Conservation (phyloP, 768 basidiomycete species). For the Dendrothele bispora region DNA sequence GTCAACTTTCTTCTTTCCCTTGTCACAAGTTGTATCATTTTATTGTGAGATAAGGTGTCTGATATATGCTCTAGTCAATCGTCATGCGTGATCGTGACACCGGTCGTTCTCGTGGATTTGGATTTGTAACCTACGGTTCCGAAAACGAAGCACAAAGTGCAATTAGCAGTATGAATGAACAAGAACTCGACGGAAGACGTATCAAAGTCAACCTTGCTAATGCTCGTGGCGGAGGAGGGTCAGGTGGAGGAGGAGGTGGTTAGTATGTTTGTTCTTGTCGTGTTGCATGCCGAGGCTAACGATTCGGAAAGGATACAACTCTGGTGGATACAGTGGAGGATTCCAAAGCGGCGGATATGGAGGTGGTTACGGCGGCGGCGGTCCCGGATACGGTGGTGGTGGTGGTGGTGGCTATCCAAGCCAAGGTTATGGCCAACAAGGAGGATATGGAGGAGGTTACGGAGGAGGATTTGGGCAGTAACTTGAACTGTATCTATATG, state of each 20-base stretch:
- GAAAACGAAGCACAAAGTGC: slow-evolving; percentile 73
- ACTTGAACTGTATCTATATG: neutral
- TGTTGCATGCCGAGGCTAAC: slow-evolving; percentile 2
- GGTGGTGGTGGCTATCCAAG: slow-evolving; percentile 8
- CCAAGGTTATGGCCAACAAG: slow-evolving; percentile 19
- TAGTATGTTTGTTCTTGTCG: slow-evolving; percentile 12
- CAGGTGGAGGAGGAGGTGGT: slow-evolving; percentile 49
- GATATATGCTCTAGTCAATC: slow-evolving; percentile 68
- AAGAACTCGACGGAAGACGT: slow-evolving; percentile 90
- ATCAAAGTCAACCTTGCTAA: slow-evolving; percentile 89
- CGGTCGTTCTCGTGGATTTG: slow-evolving; percentile 94
- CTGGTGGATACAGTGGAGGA: slow-evolving; percentile 8
- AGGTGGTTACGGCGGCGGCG: slow-evolving; percentile 26
- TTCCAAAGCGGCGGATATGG: slow-evolving; percentile 20
- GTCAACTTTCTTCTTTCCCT: slow-evolving; percentile 1
- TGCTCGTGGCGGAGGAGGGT: slow-evolving; percentile 56
- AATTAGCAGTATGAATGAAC: slow-evolving; percentile 78
- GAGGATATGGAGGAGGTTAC: slow-evolving; percentile 32
- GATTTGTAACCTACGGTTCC: slow-evolving; percentile 81
- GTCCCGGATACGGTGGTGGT: slow-evolving; percentile 31
- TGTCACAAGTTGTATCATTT: too few species aligned
- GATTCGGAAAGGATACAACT: slow-evolving; percentile 7
- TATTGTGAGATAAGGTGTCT: neutral
- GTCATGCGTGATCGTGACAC: slow-evolving; percentile 99
- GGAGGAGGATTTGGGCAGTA: slow-evolving; percentile 9